A percentile compares a stretch with the other conserved stretches of the same genome.
phyloP scores from a whole-genome alignment of 2,329 filamentous ascomycete genomes.

The Phyllosticta citribraziliensis region DNA sequence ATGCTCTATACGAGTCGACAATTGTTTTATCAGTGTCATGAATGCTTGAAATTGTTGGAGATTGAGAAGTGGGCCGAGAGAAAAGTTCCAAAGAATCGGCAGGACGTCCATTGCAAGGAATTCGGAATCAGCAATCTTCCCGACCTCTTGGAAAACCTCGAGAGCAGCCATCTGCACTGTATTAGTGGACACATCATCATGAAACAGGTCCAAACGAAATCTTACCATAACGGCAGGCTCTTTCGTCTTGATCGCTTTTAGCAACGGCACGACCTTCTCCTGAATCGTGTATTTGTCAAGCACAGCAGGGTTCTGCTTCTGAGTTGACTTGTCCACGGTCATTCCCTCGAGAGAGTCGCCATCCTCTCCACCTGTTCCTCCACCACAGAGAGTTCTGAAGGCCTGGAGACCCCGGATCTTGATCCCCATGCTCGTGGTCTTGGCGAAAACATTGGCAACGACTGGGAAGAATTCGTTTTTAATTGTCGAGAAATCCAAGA shows the following conservation, averaged over 20 bases:
- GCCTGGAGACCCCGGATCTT: constrained; percentile 89
- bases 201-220: neutral
- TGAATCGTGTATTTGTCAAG: constrained; percentile 98
- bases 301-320: constrained; percentile 61
- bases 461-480: constrained; percentile 96
- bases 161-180: constrained; percentile 62
- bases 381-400: constrained; percentile 82
- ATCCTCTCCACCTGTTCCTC: constrained; percentile 41
- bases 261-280: constrained; percentile 85
- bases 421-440: constrained; percentile 86
- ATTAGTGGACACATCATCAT: neutral
- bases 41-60: constrained; percentile 77
- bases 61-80: constrained; percentile 78
- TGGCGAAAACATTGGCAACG: constrained; percentile 81
- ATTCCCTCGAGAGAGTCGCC: constrained; percentile 70
- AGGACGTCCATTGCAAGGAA: constrained; percentile 88
- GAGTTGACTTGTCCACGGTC: constrained; percentile 43
- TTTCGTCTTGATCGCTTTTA: constrained; percentile 93
- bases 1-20: constrained; percentile 72
- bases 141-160: constrained; percentile 74
- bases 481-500: constrained; percentile 91
- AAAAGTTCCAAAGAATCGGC: constrained; percentile 85
- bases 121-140: constrained; percentile 71
- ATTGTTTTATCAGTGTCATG: constrained; percentile 75
- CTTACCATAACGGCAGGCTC: constrained; percentile 84